phyloP scores from a whole-genome alignment of 2,329 filamentous ascomycete genomes.

The Xylogone sp. region DNA sequence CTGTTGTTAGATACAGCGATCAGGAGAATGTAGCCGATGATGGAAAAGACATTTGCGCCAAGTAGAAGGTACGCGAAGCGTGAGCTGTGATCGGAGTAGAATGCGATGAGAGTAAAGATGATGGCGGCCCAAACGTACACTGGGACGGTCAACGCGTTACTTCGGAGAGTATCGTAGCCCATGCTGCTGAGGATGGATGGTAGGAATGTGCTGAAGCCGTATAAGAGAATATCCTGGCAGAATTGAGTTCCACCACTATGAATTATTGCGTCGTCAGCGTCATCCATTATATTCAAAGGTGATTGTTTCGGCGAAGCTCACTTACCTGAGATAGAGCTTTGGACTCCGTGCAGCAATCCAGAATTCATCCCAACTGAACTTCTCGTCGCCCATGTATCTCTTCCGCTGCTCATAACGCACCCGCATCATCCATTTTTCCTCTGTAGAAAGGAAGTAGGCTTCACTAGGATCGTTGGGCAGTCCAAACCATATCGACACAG shows the following conservation, averaged over 20 bases:
- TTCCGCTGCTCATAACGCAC: conserved; percentile 39
- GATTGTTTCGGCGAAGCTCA: no score
- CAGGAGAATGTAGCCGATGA: conserved; percentile 10
- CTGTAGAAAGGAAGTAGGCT: conserved; percentile 24
- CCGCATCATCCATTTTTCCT: conserved; percentile 42
- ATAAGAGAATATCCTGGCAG: no score
- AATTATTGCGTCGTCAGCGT: no score
- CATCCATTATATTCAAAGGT: no score
- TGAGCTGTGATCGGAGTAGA: conserved; percentile 36
- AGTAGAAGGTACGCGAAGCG: conserved; percentile 17
- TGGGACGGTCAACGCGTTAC: conserved; percentile 50
- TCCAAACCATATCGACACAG: conserved; percentile 16
- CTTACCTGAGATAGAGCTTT: conserved; percentile 47
- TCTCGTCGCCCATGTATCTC: conserved; percentile 46
- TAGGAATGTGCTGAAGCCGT: conserved; percentile 53
- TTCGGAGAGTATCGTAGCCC: conserved; percentile 44
- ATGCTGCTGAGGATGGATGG: conserved; percentile 49
- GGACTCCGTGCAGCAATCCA: conserved; percentile 41
- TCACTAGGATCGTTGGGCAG: conserved; percentile 20
- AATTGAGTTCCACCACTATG: no score
- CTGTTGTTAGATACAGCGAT: conserved; percentile 40
- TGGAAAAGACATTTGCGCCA: no score
- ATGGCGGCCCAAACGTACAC: conserved; percentile 49
- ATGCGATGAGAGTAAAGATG: conserved; percentile 39
- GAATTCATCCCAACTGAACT: conserved; percentile 47